A percentile compares a stretch with the other conserved stretches of the same genome.
phyloP scores from a whole-genome alignment of 2,329 filamentous ascomycete genomes.

The Nemania sp. region DNA sequence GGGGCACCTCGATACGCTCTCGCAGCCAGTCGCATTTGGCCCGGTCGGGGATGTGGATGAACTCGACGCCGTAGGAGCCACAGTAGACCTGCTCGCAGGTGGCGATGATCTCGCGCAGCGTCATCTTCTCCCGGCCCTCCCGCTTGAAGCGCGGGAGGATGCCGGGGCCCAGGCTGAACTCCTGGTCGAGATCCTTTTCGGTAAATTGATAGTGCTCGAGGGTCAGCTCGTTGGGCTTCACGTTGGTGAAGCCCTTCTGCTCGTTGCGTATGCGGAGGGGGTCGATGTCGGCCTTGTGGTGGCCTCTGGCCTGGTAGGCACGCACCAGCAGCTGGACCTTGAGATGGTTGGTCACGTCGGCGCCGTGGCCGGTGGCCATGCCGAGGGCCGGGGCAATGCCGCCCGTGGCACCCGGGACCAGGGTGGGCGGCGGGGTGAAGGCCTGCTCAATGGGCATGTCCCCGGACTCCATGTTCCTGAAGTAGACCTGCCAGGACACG shows the following conservation, averaged over 20 bases:
- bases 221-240: conserved; percentile 88
- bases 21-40: conserved; percentile 98
- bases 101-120: conserved; percentile 87
- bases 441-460: conserved; percentile 97
- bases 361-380: conserved; percentile 67
- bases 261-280: conserved; percentile 91
- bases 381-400: conserved; percentile 75
- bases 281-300: conserved; percentile 98
- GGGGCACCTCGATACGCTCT: conserved; percentile 90
- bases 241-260: conserved; percentile 80
- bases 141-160: conserved; percentile 93
- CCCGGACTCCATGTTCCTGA: conserved; percentile 98
- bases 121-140: conserved; percentile 92
- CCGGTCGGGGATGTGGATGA: conserved; percentile 97
- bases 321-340: conserved; percentile 97
- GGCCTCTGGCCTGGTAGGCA: conserved; percentile 95
- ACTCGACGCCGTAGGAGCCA: conserved; percentile 96
- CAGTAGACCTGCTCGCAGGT: conserved; percentile 96
- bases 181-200: conserved; percentile 89
- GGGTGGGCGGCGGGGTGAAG: conserved; percentile 91
- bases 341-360: conserved; percentile 91
- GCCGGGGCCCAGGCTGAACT: conserved; percentile 90
- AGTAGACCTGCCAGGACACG: conserved; percentile 98
- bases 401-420: conserved; percentile 81
- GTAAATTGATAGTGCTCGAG: conserved; percentile 95